Percentiles rank a stretch among this genome's conserved stretches.
phyloP scores from a whole-genome alignment of 805 yeast species.

The Nakazawaea pomicola region DNA sequence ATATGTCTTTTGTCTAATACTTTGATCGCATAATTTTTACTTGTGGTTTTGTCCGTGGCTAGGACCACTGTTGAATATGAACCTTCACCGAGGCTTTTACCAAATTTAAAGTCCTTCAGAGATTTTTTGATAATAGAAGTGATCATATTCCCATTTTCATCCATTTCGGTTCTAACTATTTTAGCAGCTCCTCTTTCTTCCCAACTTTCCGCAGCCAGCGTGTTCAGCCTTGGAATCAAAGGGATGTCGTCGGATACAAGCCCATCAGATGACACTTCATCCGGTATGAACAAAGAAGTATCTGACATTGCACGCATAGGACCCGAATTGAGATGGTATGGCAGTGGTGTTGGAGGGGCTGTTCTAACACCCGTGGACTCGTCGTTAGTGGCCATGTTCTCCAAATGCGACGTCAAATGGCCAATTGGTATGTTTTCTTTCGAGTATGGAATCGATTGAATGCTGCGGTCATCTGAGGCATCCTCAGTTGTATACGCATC shows the following conservation, averaged over 20 bases:
- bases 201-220: conserved; percentile 38
- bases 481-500: conserved; percentile 1
- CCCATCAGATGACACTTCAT: conserved; percentile 1
- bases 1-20: conserved; percentile 80
- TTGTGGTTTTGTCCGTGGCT: conserved; percentile 69
- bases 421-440: conserved; percentile 12
- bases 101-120: conserved; percentile 84
- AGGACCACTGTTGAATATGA: conserved; percentile 91
- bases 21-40: conserved; percentile 67
- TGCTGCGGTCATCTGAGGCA: not conserved
- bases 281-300: conserved; percentile 12
- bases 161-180: conserved; percentile 37
- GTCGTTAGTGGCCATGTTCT: conserved; percentile 1
- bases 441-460: conserved; percentile 2
- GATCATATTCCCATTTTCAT: conserved; percentile 42
- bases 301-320: conserved; percentile 14
- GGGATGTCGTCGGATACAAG: conserved; percentile 3
- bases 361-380: not conserved
- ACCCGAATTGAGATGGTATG: not conserved
- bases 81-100: conserved; percentile 89
- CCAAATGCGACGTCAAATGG: conserved; percentile 10
- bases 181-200: conserved; percentile 57
- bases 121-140: conserved; percentile 47
- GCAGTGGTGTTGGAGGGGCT: conserved; percentile 5
- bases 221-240: conserved; percentile 9